A percentile compares a stretch with the other conserved stretches of the same genome.
phyloP scores from a whole-genome alignment of 148 eudicot genomes.

The Hydrangea macrophylla region DNA sequence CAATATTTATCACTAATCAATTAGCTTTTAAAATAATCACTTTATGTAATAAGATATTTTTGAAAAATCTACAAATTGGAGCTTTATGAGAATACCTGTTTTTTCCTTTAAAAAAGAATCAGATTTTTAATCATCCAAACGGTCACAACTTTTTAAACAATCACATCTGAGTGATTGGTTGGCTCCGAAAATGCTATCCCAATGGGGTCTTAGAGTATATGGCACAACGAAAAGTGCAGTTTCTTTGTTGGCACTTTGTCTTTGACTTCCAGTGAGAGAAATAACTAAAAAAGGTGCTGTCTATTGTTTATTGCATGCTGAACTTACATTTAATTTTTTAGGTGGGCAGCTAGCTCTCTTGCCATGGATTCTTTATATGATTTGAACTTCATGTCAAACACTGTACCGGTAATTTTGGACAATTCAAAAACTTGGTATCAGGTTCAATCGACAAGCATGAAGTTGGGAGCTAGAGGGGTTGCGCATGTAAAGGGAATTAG shows the following conservation, averaged over 20 bases:
- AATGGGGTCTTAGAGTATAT: no score
- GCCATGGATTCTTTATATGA: conserved; percentile 93
- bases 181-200: no score
- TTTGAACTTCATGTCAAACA: conserved; percentile 68
- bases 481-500: conserved; percentile 71
- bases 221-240: not conserved
- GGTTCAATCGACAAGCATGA: conserved; percentile 75
- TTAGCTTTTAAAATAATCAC: no score
- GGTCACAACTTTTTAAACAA: no score
- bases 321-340: conserved; percentile 32
- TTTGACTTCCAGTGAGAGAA: not conserved
- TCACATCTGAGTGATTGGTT: no score
- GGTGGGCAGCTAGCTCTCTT: conserved; percentile 80
- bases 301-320: conserved; percentile 12
- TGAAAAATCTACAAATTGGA: no score
- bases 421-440: conserved; percentile 78
- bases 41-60: no score
- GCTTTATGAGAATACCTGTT: no score
- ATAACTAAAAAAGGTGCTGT: not conserved
- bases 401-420: conserved; percentile 80
- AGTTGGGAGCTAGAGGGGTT: conserved; percentile 71
- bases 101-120: no score
- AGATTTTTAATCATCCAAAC: no score
- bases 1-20: no score
- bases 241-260: not conserved